Base-by-base conservation (phyloP, 164 flowering plant species). In the Aristolochia californica region DNA sequence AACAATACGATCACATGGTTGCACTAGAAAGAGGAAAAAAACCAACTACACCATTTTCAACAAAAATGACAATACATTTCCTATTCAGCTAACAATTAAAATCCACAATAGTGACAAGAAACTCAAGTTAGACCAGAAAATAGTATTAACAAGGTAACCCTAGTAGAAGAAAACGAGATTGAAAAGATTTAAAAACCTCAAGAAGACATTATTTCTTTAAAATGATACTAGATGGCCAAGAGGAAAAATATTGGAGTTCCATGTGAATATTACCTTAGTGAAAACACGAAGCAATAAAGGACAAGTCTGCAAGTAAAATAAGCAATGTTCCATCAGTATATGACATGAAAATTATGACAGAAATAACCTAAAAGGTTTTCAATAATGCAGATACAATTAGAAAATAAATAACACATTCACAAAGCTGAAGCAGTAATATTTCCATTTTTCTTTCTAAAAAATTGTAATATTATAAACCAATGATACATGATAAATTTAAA, bases 211-310 rank as follows among this genome's bases (percentile, higher is more conserved):
- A 52, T 15, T 22, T 15, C 16, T 20, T 22, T 23, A 52, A 17
- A 52, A 26, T 4, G 23, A 26, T 23, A 34, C 40, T 2, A 4
- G 18, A 26, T 55, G 40, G 21, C 38, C 13, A 54, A 20, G 8
- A 54, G 57, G 28, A 52, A 25, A 12, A 20, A 16, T 16, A 15
- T 5, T 28, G 13, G 11, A n/a, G 22, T 7, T 55, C 12, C 13
- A 11, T 34, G 43, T 5, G 30, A 43, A 34, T 8, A 24, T 30
- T 74, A 85, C 96, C 96, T 82, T 83, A n/a, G 90, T 81, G 74
- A 88, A 88, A 65, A 88, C 91, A 2, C 90, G 83, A 70, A 88
- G 88, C 75, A 88, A 55, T 51, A 88, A 69, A 1, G 91, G 96
- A 57, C 91, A 88, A 34, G 91, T 88, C 96, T 85, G 90, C 75